These are phyloP conservation scores for Canariomyces notabilis DNA, from an alignment of 2,329 filamentous ascomycete genomes.

Conservation along the genomic window DNA sequence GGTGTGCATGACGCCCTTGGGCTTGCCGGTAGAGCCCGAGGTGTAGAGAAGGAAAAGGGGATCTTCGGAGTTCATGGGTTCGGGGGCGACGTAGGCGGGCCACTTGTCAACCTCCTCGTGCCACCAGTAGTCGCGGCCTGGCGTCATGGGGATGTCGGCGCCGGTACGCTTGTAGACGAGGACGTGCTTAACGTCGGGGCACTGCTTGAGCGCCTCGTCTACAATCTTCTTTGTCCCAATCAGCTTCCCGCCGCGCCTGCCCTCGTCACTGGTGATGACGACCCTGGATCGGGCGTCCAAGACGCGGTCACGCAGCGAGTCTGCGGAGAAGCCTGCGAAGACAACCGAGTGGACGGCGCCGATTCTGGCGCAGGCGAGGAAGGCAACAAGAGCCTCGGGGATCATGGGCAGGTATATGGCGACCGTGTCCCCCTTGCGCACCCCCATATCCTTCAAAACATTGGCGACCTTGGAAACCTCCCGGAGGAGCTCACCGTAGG, in stretches of 20 bases:
- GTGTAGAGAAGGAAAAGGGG: constrained; percentile 97
- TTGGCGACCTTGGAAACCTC: constrained; percentile 85
- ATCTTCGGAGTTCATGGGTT: constrained; percentile 87
- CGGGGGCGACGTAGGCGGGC: constrained; percentile 85
- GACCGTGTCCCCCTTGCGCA: constrained; percentile 94
- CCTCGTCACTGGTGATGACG: constrained; percentile 95
- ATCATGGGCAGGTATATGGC: constrained; percentile 99
- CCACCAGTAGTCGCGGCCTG: constrained; percentile 93
- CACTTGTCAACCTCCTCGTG: constrained; percentile 98
- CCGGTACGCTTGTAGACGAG: constrained; percentile 95
- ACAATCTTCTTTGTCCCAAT: constrained; percentile 99
- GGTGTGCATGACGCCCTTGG: constrained; percentile 98
- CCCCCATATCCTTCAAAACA: constrained; percentile 89
- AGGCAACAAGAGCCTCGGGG: constrained; percentile 85
- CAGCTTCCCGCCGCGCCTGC: constrained; percentile 93
- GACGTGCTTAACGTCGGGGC: constrained; percentile 77
- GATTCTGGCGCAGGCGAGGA: constrained; percentile 86
- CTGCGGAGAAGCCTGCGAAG: constrained; percentile 95
- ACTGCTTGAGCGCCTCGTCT: constrained; percentile 94
- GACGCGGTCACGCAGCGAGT: constrained; percentile 92
- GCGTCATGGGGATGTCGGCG: constrained; percentile 84
- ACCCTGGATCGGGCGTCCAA: constrained; percentile 86
- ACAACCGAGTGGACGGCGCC: constrained; percentile 96
- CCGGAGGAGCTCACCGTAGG: constrained; percentile 86
- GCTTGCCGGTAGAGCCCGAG: constrained; percentile 95